Percentiles rank a stretch among this genome's conserved stretches.
Evolutionary conservation across 2,329 filamentous ascomycete genomes (phyloP).

Genomic region (Penicillium sp.): DNA sequence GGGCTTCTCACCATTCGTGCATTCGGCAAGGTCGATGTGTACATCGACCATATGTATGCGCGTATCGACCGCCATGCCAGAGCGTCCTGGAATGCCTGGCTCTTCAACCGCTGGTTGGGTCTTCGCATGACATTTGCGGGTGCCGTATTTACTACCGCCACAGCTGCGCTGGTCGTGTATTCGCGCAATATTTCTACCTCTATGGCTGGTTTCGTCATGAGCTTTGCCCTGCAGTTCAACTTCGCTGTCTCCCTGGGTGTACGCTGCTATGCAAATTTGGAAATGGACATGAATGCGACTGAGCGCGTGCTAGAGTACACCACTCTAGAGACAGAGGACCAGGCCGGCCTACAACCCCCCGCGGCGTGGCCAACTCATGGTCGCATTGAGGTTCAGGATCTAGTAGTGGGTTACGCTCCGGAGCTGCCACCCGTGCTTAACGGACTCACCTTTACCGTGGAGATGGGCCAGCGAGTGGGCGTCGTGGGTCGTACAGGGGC

Average conservation of each 20-base stretch:
- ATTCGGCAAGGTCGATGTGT: conserved; percentile 62
- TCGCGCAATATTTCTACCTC: background rate
- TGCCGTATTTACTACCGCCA: conserved; percentile 60
- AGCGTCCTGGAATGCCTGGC: conserved; percentile 62
- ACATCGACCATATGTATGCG: conserved; percentile 49
- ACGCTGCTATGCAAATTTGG: background rate
- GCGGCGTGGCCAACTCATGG: conserved; percentile 72
- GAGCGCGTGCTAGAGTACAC: conserved; percentile 73
- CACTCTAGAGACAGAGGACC: conserved; percentile 59
- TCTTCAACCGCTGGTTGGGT: conserved; percentile 71
- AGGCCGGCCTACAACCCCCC: conserved; percentile 56
- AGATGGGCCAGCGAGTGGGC: conserved; percentile 65
- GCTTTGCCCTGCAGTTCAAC: conserved; percentile 36
- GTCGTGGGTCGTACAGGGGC: conserved; percentile 73
- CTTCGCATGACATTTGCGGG: conserved; percentile 66
- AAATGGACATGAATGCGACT: conserved; percentile 62
- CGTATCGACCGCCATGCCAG: conserved; percentile 62
- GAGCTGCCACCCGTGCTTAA: conserved; percentile 66
- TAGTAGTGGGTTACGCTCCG: conserved; percentile 65
- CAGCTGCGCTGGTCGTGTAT: conserved; percentile 42
- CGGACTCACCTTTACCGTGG: conserved; percentile 61
- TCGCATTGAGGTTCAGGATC: conserved; percentile 62
- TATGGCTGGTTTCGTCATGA: background rate
- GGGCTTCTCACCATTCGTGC: conserved; percentile 69
- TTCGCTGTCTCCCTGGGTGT: conserved; percentile 55